These are phyloP conservation scores for Pythium biforme DNA, from an alignment of 352 stramenopile genomes.

Conservation along the genomic window DNA sequence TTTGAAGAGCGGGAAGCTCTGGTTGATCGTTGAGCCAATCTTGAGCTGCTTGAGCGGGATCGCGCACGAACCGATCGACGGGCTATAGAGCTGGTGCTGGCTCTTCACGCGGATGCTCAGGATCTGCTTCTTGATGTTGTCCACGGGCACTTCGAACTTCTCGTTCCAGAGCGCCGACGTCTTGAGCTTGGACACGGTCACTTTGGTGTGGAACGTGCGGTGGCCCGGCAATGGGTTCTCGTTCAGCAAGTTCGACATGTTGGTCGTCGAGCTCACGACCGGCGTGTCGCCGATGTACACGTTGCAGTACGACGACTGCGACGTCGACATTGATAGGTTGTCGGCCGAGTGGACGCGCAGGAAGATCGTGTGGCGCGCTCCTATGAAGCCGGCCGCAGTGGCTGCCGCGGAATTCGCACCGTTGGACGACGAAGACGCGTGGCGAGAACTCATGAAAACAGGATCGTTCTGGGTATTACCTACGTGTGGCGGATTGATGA, in stretches of 20 bases:
- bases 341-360: constrained; percentile 65
- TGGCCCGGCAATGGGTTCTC: constrained; percentile 23
- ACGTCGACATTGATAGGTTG: constrained; percentile 37
- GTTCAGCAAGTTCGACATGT: constrained; percentile 24
- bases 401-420: not conserved
- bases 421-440: constrained; percentile 19
- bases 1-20: constrained; percentile 30
- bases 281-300: constrained; percentile 60
- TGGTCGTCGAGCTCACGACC: constrained; percentile 35
- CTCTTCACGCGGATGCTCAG: constrained; percentile 31
- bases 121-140: too few relatives aligned
- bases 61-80: constrained; percentile 19
- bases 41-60: constrained; percentile 26
- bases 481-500: not conserved
- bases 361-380: constrained; percentile 51
- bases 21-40: constrained; percentile 19
- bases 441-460: constrained; percentile 18
- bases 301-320: constrained; percentile 63
- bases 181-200: constrained; percentile 32
- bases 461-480: not conserved
- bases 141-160: constrained; percentile 66
- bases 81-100: constrained; percentile 21
- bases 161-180: constrained; percentile 69
- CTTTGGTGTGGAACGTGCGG: constrained; percentile 60
- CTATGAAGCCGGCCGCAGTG: constrained; percentile 18